phyloP scores from a whole-genome alignment of 192 early-diverging fungal genomes.

The Mortierella antarctica region DNA sequence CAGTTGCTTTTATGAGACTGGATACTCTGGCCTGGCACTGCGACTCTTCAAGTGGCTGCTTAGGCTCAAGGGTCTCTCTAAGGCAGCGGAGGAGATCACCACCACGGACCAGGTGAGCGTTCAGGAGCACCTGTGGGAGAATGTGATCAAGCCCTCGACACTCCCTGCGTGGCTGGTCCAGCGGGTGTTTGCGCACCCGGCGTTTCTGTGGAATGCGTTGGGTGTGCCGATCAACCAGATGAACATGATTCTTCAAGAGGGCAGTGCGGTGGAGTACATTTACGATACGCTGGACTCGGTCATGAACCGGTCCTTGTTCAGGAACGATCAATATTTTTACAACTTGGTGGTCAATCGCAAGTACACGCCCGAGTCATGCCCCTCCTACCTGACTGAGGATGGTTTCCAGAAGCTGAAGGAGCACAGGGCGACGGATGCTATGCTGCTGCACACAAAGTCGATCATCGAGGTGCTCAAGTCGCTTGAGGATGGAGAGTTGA shows the following conservation, averaged over 20 bases:
- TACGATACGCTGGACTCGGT: conserved; percentile 88
- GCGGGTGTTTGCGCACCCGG: conserved; percentile 77
- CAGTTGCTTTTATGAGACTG: conserved; percentile 83
- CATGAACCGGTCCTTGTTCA: conserved; percentile 67
- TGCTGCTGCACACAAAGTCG: conserved; percentile 85
- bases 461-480: conserved; percentile 73
- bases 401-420: conserved; percentile 72
- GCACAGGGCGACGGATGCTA: conserved; percentile 65
- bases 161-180: conserved; percentile 68
- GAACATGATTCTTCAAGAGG: conserved; percentile 86
- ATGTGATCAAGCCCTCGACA: conserved; percentile 72
- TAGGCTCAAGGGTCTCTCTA: conserved; percentile 64
- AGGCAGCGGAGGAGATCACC: conserved; percentile 66
- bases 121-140: conserved; percentile 73
- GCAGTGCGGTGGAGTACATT: conserved; percentile 80
- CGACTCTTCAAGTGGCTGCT: conserved; percentile 71
- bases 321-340: conserved; percentile 88
- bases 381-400: conserved; percentile 78
- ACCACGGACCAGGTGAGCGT: conserved; percentile 63
- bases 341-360: conserved; percentile 77
- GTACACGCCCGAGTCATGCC: conserved; percentile 75
- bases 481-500: conserved; percentile 73
- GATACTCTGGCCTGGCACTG: conserved; percentile 85
- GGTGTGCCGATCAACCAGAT: conserved; percentile 89
- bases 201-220: conserved; percentile 86